A percentile compares a stretch with the other conserved stretches of the same genome.
Evolutionary conservation across 495 filamentous ascomycete species (phyloP).

Genomic region (Hypoxylon cercidicola): DNA sequence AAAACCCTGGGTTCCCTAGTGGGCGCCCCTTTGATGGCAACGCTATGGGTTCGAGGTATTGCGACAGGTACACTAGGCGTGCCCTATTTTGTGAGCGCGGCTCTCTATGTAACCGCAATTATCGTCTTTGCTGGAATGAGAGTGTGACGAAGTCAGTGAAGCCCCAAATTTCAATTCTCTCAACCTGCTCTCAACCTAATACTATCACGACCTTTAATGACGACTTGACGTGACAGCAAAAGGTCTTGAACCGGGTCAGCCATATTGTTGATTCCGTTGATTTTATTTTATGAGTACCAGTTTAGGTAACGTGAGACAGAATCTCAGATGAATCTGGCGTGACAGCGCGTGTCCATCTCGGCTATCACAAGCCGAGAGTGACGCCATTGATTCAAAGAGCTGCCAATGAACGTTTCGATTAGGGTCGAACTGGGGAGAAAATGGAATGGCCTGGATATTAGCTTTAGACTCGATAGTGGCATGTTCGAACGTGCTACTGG

Average conservation of each 20-base stretch:
- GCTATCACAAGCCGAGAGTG: conserved; percentile 24
- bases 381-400: conserved; percentile 30
- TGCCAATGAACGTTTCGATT: conserved; percentile 9
- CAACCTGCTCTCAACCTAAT: neutral
- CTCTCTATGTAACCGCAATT: conserved; percentile 47
- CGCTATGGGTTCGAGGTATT: conserved; percentile 48
- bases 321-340: neutral
- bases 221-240: too few species aligned
- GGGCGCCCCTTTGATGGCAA: conserved; percentile 54
- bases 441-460: conserved; percentile 18
- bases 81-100: conserved; percentile 45
- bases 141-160: conserved; percentile 19
- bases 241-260: too few species aligned
- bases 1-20: conserved; percentile 55
- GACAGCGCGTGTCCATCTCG: conserved; percentile 7
- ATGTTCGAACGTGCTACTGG: neutral
- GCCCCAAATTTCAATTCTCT: neutral
- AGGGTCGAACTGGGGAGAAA: conserved; percentile 14
- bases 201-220: neutral
- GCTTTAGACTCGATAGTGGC: neutral
- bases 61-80: conserved; percentile 24
- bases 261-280: neutral
- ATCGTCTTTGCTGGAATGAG: conserved; percentile 35
- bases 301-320: conserved; percentile 15
- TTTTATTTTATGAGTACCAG: neutral